A percentile compares a stretch with the other conserved stretches of the same genome.
Evolutionary conservation across 305 asterid species (phyloP).

Genomic region (Withania somnifera): DNA sequence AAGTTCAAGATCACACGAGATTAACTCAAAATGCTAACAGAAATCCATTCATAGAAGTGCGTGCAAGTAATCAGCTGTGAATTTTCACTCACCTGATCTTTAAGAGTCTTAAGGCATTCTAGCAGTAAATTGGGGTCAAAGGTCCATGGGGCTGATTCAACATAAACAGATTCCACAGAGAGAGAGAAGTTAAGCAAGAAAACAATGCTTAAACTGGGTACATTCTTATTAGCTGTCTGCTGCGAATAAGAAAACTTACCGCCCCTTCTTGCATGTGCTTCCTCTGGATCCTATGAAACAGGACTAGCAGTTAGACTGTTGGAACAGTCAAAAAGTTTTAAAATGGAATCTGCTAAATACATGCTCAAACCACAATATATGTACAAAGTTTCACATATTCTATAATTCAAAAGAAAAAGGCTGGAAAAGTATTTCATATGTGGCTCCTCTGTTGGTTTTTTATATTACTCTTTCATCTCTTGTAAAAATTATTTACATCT

Average conservation of each 20-base stretch:
- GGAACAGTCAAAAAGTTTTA: slow-evolving; percentile 8
- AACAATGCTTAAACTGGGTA: slow-evolving; percentile 3
- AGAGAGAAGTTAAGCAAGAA: background rate
- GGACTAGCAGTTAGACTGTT: slow-evolving; percentile 14
- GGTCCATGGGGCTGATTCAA: slow-evolving; percentile 88
- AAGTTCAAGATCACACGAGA: background rate
- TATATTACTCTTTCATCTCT: background rate
- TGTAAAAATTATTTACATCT: background rate
- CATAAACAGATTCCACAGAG: background rate
- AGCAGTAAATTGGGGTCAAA: slow-evolving; percentile 66
- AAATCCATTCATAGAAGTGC: background rate
- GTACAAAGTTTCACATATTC: background rate
- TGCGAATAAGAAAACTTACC: slow-evolving; percentile 32
- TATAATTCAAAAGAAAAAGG: background rate
- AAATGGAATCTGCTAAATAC: background rate
- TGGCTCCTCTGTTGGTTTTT: background rate
- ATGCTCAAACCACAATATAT: background rate
- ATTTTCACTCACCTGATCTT: slow-evolving; percentile 40
- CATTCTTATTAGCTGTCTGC: background rate
- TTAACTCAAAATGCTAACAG: background rate
- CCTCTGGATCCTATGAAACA: slow-evolving; percentile 63
- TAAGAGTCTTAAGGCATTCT: slow-evolving; percentile 53
- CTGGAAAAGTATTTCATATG: background rate
- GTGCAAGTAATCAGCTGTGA: background rate
- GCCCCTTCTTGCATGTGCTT: slow-evolving; percentile 98